phyloP scores from a whole-genome alignment of 768 basidiomycete species.

The Mycena maculata region DNA sequence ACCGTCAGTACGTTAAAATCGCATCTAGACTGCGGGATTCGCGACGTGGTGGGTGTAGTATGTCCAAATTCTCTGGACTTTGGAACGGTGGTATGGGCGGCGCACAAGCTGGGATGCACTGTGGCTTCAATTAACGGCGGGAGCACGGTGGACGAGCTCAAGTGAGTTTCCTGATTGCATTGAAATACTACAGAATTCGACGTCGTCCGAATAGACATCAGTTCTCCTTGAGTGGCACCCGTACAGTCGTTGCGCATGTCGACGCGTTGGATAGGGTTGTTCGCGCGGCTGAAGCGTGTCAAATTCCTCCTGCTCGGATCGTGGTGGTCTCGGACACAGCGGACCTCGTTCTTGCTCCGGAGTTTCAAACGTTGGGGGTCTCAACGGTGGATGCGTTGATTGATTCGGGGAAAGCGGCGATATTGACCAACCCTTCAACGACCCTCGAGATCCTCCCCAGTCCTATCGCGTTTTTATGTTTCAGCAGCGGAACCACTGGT shows the following conservation, averaged over 20 bases:
- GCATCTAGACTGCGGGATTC: neutral
- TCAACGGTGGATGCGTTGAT: neutral
- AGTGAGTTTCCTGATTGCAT: neutral
- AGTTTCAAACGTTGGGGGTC: neutral
- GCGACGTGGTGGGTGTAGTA: constrained; percentile 4
- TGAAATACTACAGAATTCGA: neutral
- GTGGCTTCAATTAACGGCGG: neutral
- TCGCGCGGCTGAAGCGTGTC: neutral
- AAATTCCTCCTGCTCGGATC: neutral
- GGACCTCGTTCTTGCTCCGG: neutral
- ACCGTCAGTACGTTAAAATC: neutral
- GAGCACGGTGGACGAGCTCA: neutral
- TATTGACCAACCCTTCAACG: neutral
- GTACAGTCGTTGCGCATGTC: neutral
- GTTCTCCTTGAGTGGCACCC: constrained; percentile 4
- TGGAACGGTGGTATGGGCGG: constrained; percentile 5
- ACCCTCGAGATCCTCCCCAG: neutral
- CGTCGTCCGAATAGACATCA: neutral
- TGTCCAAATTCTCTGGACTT: constrained; percentile 15
- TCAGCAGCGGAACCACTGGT: constrained; percentile 16
- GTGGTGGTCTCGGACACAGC: neutral
- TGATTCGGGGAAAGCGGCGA: neutral
- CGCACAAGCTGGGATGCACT: constrained; percentile 17
- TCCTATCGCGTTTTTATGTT: constrained; percentile 13
- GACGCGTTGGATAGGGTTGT: neutral